Conservation (phyloP, 768 basidiomycete genomes). For the Daedalea quercina region DNA sequence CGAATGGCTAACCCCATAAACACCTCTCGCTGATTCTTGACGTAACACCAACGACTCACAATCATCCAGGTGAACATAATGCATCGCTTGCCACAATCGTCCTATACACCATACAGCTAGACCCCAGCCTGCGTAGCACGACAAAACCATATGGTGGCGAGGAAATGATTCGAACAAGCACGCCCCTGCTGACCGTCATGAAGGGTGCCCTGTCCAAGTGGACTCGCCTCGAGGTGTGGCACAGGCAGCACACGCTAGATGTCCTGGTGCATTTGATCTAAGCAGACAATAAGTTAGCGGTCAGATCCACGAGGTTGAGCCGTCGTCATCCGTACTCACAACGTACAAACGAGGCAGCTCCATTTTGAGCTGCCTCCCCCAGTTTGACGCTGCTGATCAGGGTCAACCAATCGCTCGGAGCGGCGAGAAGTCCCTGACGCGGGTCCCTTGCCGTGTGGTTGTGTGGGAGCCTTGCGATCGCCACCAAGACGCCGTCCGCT, state of each 20-base stretch:
- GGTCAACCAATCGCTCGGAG: neutral
- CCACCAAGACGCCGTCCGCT: conserved; percentile 13
- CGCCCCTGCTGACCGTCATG: too few relatives aligned
- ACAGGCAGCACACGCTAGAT: conserved; percentile 61
- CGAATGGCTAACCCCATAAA: too few relatives aligned
- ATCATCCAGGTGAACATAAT: too few relatives aligned
- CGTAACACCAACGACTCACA: too few relatives aligned
- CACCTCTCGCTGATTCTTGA: too few relatives aligned
- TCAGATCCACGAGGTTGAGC: neutral
- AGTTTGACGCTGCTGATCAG: neutral
- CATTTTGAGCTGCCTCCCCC: conserved; percentile 27
- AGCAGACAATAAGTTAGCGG: neutral
- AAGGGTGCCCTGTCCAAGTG: conserved; percentile 11
- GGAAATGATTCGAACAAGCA: neutral
- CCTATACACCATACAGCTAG: too few relatives aligned
- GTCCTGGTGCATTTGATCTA: conserved; percentile 44
- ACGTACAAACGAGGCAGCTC: conserved; percentile 55
- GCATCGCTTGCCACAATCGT: too few relatives aligned
- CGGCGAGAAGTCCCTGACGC: neutral
- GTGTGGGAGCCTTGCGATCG: neutral
- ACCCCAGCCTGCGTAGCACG: neutral
- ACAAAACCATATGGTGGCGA: neutral
- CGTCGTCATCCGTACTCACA: conserved; percentile 30
- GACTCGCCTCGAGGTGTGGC: conserved; percentile 42
- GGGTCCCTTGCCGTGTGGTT: neutral